Evolutionary conservation across 768 basidiomycete species (phyloP), one percentile per base, ranked within the genome.

Genomic region (Paxillus ammoniavirescens): DNA sequence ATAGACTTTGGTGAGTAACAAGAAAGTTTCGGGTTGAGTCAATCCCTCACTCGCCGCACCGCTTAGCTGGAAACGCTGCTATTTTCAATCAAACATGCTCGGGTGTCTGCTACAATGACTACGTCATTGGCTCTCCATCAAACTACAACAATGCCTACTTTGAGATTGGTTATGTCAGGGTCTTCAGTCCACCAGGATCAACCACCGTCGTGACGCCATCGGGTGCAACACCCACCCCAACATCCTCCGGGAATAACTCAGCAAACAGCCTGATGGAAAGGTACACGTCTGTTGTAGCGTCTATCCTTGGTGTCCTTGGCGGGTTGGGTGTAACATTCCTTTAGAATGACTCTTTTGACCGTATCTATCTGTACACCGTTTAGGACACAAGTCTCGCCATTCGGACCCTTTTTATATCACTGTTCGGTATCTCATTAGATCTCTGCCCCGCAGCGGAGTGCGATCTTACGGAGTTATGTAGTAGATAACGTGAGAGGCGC

Each of bases 81-180:
- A 73, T 82, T 40, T 85, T 89, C 69, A 66, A 74, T 4, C 66
- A 81, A 58, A 88, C 87, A 0, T 89, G 86, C 71, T 63, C 74
- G 5, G 84, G 84, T n/a, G 69, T 72, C 1, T 87, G 89, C 68
- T 90, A 91, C 70, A 74, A 78, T 10, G 81, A 87, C 71, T 87
- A 82, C 53, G 87, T 90, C 40, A 71, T 87, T 52, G 84, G 85
- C 8, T 65, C 81, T 52, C 78, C 82, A 3, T 77, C 82, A 15
- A 78, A 77, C 59, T 90, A 84, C 68, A 75, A 81, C 64, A 76
- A 73, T 31, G 86, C 86, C 1, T 87, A 84, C 72, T 93, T 90
- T 59, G 89, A 91, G 64, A 77, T 92, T 49, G 75, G 78, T 13
- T 82, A 76, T 28, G 74, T 89, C 54, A 75, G 77, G 43, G 71